A percentile compares a stretch with the other conserved stretches of the same genome.
Evolutionary conservation across 192 early-diverging fungal genomes (phyloP).

Genomic region (Coemansia sp.): DNA sequence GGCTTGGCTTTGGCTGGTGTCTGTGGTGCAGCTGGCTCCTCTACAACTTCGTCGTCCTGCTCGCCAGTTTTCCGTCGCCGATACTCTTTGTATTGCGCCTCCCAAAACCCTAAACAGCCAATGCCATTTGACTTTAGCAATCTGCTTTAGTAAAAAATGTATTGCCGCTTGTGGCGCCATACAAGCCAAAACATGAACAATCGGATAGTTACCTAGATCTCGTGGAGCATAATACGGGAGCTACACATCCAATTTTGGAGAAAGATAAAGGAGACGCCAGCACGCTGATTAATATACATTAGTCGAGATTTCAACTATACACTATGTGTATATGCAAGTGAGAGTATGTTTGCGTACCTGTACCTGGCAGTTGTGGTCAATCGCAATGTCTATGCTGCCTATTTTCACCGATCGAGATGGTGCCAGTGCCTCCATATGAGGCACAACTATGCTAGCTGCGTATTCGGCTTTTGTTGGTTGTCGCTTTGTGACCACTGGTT

Average conservation of each 20-base stretch:
- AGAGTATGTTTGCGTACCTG: neutral
- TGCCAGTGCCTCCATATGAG: neutral
- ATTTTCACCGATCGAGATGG: constrained; percentile 16
- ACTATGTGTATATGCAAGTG: neutral
- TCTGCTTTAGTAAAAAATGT: neutral
- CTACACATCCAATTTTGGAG: constrained; percentile 8
- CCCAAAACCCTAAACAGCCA: constrained; percentile 24
- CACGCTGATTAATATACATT: neutral
- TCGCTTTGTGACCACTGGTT: constrained; percentile 3
- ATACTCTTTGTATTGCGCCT: constrained; percentile 19
- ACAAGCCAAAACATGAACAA: neutral
- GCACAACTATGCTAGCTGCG: constrained; percentile 3
- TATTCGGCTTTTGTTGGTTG: constrained; percentile 7
- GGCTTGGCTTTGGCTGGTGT: constrained; percentile 28
- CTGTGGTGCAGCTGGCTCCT: constrained; percentile 3
- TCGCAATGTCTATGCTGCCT: constrained; percentile 24
- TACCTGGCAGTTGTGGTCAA: neutral
- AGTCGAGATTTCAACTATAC: neutral
- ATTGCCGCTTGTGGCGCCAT: neutral
- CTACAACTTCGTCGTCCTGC: neutral
- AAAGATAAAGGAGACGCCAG: neutral
- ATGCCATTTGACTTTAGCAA: neutral
- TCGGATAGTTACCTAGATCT: constrained; percentile 36
- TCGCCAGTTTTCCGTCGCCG: constrained; percentile 21
- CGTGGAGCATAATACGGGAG: constrained; percentile 26